Evolutionary conservation across 768 basidiomycete species (phyloP).

Genomic region (Boletellus ananiceps): DNA sequence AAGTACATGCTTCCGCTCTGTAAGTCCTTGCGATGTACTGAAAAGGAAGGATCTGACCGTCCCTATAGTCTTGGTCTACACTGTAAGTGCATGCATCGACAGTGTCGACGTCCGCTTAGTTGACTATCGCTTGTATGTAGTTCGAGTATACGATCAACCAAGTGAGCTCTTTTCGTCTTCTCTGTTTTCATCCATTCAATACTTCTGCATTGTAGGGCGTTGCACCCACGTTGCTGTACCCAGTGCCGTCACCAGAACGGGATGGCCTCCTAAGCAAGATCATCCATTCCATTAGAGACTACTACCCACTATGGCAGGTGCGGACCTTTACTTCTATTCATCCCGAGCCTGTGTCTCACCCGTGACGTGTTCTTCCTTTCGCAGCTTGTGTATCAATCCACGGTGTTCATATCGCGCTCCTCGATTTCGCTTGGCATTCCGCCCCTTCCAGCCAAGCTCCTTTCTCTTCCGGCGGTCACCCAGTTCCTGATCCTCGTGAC

Average conservation of each 20-base stretch:
- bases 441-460: slow-evolving; percentile 61
- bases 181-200: not conserved
- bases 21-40: slow-evolving; percentile 38
- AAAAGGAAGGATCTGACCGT: slow-evolving; percentile 12
- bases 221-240: slow-evolving; percentile 84
- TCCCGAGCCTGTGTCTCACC: slow-evolving; percentile 2
- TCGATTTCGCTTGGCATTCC: slow-evolving; percentile 83
- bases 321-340: slow-evolving; percentile 16
- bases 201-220: slow-evolving; percentile 53
- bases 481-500: slow-evolving; percentile 62
- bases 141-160: slow-evolving; percentile 93
- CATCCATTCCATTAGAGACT: slow-evolving; percentile 83
- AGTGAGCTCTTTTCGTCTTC: slow-evolving; percentile 31
- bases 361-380: not conserved
- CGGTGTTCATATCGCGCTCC: slow-evolving; percentile 91
- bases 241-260: slow-evolving; percentile 61
- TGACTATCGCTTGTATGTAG: slow-evolving; percentile 46
- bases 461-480: slow-evolving; percentile 71
- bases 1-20: slow-evolving; percentile 94
- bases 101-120: no score
- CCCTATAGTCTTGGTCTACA: slow-evolving; percentile 52
- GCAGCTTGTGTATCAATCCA: slow-evolving; percentile 81
- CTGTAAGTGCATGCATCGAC: slow-evolving; percentile 37
- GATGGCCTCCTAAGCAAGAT: slow-evolving; percentile 67
- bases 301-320: slow-evolving; percentile 95